These are phyloP conservation scores for Exutisphaerella laricina DNA, from an alignment of 2,329 filamentous ascomycete species.

Conservation along the genomic window DNA sequence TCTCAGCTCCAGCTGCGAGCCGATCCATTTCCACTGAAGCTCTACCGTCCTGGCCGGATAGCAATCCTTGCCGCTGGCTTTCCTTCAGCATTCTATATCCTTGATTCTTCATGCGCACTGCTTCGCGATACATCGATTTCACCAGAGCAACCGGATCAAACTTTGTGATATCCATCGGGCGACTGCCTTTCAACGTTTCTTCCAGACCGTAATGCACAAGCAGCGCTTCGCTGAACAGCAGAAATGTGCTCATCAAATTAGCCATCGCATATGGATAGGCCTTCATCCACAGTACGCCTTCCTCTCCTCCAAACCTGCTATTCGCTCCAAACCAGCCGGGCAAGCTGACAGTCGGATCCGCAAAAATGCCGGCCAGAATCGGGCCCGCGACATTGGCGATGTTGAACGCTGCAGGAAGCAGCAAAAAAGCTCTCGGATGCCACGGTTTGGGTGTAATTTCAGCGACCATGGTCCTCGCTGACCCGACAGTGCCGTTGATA, in stretches of 20 bases:
- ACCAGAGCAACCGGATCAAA: conserved; percentile 25
- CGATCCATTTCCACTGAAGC: conserved; percentile 32
- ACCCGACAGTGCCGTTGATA: conserved; percentile 39
- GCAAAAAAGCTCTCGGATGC: conserved; percentile 38
- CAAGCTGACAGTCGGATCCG: conserved; percentile 54
- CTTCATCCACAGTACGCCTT: conserved; percentile 56
- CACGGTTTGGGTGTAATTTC: conserved; percentile 37
- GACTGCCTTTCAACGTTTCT: conserved; percentile 42
- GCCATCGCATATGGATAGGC: conserved; percentile 59
- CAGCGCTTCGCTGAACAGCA: conserved; percentile 50
- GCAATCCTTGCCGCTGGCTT: conserved; percentile 29
- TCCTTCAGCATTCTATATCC: conserved; percentile 28
- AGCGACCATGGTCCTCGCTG: conserved; percentile 40
- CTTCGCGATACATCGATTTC: conserved; percentile 16
- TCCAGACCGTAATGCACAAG: conserved; percentile 56
- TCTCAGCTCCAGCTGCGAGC: conserved; percentile 32
- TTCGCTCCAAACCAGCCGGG: conserved; percentile 54
- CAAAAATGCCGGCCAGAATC: conserved; percentile 58
- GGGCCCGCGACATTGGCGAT: conserved; percentile 39
- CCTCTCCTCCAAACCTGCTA: conserved; percentile 48
- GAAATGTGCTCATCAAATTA: conserved; percentile 55
- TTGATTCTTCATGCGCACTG: conserved; percentile 23
- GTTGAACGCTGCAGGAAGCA: conserved; percentile 39
- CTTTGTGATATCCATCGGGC: conserved; percentile 21
- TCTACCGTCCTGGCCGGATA: conserved; percentile 26